Evolutionary conservation across 2,329 filamentous ascomycete genomes (phyloP).

Genomic region (Phyllachora maydis): DNA sequence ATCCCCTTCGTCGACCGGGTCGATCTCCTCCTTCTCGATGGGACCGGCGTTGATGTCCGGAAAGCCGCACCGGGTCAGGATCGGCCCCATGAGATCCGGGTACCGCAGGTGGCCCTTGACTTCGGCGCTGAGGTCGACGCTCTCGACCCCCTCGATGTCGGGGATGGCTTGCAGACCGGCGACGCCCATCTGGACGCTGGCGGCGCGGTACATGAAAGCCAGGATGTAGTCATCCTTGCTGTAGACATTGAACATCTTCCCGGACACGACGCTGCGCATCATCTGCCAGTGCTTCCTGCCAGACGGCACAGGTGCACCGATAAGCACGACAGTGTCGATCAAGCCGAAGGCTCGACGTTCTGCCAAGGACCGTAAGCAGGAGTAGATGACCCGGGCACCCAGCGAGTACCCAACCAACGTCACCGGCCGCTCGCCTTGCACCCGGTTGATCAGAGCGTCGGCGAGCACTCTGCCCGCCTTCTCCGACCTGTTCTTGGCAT

Average conservation of each 20-base stretch:
- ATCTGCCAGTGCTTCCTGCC: slow-evolving; percentile 52
- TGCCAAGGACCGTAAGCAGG: slow-evolving; percentile 57
- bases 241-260: slow-evolving; percentile 72
- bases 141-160: slow-evolving; percentile 42
- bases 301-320: slow-evolving; percentile 63
- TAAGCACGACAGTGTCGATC: slow-evolving; percentile 63
- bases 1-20: slow-evolving; percentile 12
- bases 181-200: slow-evolving; percentile 62
- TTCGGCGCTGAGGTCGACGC: slow-evolving; percentile 29
- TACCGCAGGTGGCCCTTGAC: slow-evolving; percentile 20
- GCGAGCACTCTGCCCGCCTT: slow-evolving; percentile 66
- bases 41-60: slow-evolving; percentile 18
- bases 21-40: slow-evolving; percentile 20
- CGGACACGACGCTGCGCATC: slow-evolving; percentile 59
- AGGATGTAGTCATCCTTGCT: slow-evolving; percentile 76
- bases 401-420: slow-evolving; percentile 67
- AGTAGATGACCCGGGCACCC: slow-evolving; percentile 64
- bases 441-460: slow-evolving; percentile 62
- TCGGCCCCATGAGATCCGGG: slow-evolving; percentile 22
- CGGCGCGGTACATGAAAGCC: slow-evolving; percentile 70
- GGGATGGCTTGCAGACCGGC: slow-evolving; percentile 61
- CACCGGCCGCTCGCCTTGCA: slow-evolving; percentile 65
- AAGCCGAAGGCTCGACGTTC: slow-evolving; percentile 65
- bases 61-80: slow-evolving; percentile 30
- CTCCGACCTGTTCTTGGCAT: slow-evolving; percentile 56